A percentile compares a stretch with the other conserved stretches of the same genome.
Evolutionary conservation across 2,329 filamentous ascomycete species (phyloP).

Genomic region (Fusarium devonianum): DNA sequence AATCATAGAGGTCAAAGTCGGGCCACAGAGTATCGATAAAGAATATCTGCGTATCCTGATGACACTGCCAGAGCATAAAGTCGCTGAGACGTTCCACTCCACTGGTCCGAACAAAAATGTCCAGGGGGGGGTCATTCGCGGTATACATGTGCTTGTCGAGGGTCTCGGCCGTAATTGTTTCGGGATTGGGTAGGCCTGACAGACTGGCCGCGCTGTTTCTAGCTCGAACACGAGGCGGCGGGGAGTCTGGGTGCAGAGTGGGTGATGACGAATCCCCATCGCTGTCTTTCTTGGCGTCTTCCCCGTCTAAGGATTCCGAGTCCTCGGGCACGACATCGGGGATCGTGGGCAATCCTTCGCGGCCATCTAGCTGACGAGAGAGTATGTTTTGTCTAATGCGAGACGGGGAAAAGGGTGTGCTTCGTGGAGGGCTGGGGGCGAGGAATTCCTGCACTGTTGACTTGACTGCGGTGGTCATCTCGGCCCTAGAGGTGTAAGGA

Average conservation of each 20-base stretch:
- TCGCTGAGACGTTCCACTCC: slow-evolving; percentile 93
- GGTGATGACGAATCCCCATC: slow-evolving; percentile 68
- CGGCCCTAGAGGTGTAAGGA: slow-evolving; percentile 93
- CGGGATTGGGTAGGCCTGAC: slow-evolving; percentile 71
- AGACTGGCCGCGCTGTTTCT: slow-evolving; percentile 46
- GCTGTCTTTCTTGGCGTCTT: slow-evolving; percentile 51
- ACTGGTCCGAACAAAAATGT: slow-evolving; percentile 90
- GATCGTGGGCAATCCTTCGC: slow-evolving; percentile 58
- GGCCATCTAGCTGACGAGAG: slow-evolving; percentile 64
- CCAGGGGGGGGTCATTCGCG: slow-evolving; percentile 81
- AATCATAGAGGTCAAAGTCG: slow-evolving; percentile 92
- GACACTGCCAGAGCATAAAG: slow-evolving; percentile 99
- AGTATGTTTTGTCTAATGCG: slow-evolving; percentile 88
- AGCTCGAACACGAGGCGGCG: slow-evolving; percentile 49
- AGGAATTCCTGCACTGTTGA: slow-evolving; percentile 88
- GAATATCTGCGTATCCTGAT: slow-evolving; percentile 89
- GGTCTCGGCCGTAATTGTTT: slow-evolving; percentile 84
- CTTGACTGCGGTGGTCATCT: slow-evolving; percentile 90
- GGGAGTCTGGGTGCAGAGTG: slow-evolving; percentile 63
- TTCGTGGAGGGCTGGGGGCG: slow-evolving; percentile 69
- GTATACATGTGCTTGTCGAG: slow-evolving; percentile 90
- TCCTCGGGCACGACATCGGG: slow-evolving; percentile 56
- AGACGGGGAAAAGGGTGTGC: slow-evolving; percentile 83
- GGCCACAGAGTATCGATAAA: slow-evolving; percentile 95
- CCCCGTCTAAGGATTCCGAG: slow-evolving; percentile 52